phyloP scores from a whole-genome alignment of 805 yeast genomes.

The Pichia membranifaciens region DNA sequence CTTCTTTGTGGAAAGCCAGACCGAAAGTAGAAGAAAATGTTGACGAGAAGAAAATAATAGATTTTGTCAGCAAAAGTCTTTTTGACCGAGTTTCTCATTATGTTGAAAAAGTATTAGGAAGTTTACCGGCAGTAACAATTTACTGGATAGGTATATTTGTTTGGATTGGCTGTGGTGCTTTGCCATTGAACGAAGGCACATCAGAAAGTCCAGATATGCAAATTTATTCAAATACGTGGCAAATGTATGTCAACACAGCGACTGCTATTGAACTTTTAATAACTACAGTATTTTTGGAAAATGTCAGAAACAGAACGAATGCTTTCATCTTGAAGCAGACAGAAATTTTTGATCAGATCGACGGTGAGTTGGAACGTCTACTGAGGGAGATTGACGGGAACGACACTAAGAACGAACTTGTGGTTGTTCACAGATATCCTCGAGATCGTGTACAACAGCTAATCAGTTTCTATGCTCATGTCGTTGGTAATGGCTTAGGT shows the following conservation, averaged over 20 bases:
- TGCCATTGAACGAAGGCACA: conserved; percentile 16
- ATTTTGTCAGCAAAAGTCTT: conserved; percentile 24
- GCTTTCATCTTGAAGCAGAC: conserved; percentile 23
- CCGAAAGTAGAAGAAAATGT: conserved; percentile 28
- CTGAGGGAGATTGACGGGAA: conserved; percentile 2
- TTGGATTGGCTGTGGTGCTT: conserved; percentile 35
- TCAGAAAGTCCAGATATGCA: conserved; percentile 12
- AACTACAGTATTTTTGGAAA: conserved; percentile 34
- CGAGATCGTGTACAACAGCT: conserved; percentile 12
- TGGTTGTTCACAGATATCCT: conserved; percentile 25
- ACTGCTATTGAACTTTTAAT: conserved; percentile 33
- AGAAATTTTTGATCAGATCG: conserved; percentile 22
- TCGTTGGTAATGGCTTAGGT: conserved; percentile 40
- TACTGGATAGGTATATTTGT: conserved; percentile 35
- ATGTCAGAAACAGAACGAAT: conserved; percentile 36
- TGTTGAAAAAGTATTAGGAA: conserved; percentile 28
- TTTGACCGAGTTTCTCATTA: conserved; percentile 30
- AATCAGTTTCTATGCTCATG: conserved; percentile 33
- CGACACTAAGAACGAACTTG: conserved; percentile 21
- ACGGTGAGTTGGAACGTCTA: conserved; percentile 27
- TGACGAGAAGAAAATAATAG: conserved; percentile 3
- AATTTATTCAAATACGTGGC: conserved; percentile 34
- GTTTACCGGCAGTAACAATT: conserved; percentile 27
- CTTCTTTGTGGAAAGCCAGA: conserved; percentile 19
- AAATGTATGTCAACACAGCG: conserved; percentile 37